phyloP scores from a whole-genome alignment of 2,329 filamentous ascomycete genomes.

The Corniculantispora saksenae region DNA sequence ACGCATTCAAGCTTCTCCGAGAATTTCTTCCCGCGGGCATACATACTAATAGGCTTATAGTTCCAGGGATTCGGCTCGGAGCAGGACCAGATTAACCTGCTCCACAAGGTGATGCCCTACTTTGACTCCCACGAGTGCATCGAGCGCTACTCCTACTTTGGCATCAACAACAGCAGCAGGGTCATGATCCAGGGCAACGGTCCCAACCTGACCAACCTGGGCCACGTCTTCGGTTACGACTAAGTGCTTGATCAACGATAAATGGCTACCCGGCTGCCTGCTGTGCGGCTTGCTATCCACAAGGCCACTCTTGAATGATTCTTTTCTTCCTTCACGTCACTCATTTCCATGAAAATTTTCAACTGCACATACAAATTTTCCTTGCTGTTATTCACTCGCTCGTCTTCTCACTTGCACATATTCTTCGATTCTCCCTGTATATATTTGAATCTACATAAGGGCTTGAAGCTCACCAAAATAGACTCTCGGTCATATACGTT shows the following conservation, averaged over 20 bases:
- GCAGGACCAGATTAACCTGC: constrained; percentile 39
- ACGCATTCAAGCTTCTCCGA: not conserved
- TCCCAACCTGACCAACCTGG: not conserved
- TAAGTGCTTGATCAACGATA: not conserved
- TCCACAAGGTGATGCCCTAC: constrained; percentile 43
- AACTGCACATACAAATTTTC: not conserved
- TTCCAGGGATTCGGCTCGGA: constrained; percentile 36
- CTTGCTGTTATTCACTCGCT: not conserved
- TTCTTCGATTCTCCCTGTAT: not conserved
- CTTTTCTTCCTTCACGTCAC: not conserved
- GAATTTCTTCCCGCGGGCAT: too few relatives aligned
- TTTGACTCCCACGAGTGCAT: constrained; percentile 41
- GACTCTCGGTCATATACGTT: not conserved
- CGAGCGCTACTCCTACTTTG: constrained; percentile 42
- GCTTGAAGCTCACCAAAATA: not conserved
- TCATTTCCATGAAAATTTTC: not conserved
- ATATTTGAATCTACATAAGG: not conserved
- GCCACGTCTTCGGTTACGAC: not conserved
- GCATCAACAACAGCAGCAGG: constrained; percentile 22
- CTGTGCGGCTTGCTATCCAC: not conserved
- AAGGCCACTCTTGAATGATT: not conserved
- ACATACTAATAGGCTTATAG: not conserved
- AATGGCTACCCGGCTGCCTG: not conserved
- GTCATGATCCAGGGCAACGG: constrained; percentile 19
- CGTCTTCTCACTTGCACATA: not conserved